Evolutionary conservation across 352 stramenopile species (phyloP), one percentile per base, ranked within the genome.

Genomic region (Phytophthora gonapodyides): DNA sequence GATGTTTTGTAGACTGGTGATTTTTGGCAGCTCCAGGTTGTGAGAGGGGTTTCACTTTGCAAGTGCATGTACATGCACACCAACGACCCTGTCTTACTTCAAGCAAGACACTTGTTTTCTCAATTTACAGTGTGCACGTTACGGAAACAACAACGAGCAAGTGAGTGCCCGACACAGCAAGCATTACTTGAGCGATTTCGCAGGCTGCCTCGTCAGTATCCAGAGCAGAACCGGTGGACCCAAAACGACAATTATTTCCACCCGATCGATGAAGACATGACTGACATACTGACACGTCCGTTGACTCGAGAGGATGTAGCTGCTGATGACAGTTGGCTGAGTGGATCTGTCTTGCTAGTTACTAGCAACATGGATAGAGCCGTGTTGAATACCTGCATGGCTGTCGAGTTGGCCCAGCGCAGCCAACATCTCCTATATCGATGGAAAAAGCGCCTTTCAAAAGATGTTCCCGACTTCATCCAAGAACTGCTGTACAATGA

Each of bases 61-160:
- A 60, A 60, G 19, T 36, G 17, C 1, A 42, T 58, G 38, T 58
- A 42, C 16, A 59, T 59, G 40, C n/a, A 59, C 31, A 59, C 51
- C 11, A 44, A 1, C 8, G 30, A 59, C 17, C 30, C 51, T 3
- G 40, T 50, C 2, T 19, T 59, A 35, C 38, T 44, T 0, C 15
- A 11, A 44, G 37, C 51, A 7, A 59, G n/a, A 36, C 9, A 59
- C 6, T 17, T 59, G 8, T 59, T 59, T 43, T 36, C n/a, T 15
- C 11, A 43, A 2, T 60, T 60, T 16, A 50, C 12, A 7, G 16
- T 51, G 9, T 52, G n/a, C 15, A 45, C 1, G 2, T 16, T 60
- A 15, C 6, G 12, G 19, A 44, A 24, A 21, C 52, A 60, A 34
- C 19, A 38, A 9, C 31, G 52, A 9, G 41, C 52, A 35, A 43